Conservation (phyloP, 108 stramenopile species). For the Bacterosira constricta region DNA sequence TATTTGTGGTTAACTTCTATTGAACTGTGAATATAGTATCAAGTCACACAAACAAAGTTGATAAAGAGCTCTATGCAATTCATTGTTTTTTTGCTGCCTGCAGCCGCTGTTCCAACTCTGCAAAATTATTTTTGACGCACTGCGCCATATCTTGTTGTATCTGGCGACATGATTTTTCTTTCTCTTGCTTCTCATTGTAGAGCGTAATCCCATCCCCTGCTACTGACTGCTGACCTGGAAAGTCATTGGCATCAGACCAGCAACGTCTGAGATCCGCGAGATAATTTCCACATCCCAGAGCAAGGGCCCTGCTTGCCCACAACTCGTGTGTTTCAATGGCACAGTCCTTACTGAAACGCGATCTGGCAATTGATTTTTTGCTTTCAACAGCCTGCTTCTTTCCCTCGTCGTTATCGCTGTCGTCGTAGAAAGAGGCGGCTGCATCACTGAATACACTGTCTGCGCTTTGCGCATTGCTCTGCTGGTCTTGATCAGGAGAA, state of each 20-base stretch:
- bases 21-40: too few relatives aligned
- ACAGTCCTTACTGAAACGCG: constrained; percentile 26
- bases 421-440: constrained; percentile 3
- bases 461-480: neutral
- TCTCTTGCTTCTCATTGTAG: neutral
- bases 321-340: constrained; percentile 40
- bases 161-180: constrained; percentile 8
- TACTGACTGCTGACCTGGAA: too few relatives aligned
- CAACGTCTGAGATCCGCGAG: constrained; percentile 26
- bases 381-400: neutral
- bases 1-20: too few relatives aligned
- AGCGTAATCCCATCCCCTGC: neutral
- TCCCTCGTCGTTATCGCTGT: neutral
- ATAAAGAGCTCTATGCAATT: too few relatives aligned
- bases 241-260: constrained; percentile 25
- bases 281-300: constrained; percentile 36
- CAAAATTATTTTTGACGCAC: constrained; percentile 34
- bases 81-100: constrained; percentile 8
- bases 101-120: constrained; percentile 32
- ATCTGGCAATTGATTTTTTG: neutral
- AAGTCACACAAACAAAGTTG: too few relatives aligned
- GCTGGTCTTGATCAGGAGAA: neutral
- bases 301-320: constrained; percentile 46
- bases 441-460: constrained; percentile 11
- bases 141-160: constrained; percentile 43